Base-by-base conservation (phyloP, 164 flowering plant species). In the Stephania cephalantha region DNA sequence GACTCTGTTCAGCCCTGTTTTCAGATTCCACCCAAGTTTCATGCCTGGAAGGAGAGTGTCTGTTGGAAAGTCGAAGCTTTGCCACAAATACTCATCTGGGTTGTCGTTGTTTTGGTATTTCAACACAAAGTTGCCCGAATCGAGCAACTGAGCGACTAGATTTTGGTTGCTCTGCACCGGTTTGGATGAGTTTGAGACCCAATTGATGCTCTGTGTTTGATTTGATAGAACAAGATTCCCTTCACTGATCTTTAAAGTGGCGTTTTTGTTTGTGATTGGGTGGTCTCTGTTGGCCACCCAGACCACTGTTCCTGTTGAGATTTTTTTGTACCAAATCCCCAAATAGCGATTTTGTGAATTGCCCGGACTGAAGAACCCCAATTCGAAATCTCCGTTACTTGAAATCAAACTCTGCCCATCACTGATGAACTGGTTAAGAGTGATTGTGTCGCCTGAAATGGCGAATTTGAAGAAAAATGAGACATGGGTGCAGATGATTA, bases 1-100 rank as follows among this genome's bases (percentile, higher is more conserved):
- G 25, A 7, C 31, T 53, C 68, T 35, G 8, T 67, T 42, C 4
- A 71, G 22, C 20, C 82, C 80, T 9, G 78, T 77, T 20, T 15
- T 48, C 12, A 72, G 15, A 8, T 80, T 69, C 78, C 73, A 73
- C 6, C 83, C 81, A 4, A 83, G 76, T 68, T 77, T 79, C 84
- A 79, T 77, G 2, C 79, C 81, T 5, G 82, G 82, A 17, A 82
- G 18, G 68, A 78, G 44, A 2, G 83, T 82, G 30, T 82, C 81
- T 3, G 72, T 63, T 10, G 20, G 81, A 6, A 64, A 9, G 42
- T 76, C 80, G 12, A 71, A 70, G 72, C 72, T 70, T 6, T 70
- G 55, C 72, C 72, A 70, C 9, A 46, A 5, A 46, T 70, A 70
- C 25, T 15, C 17, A 25, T 12, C 9, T 3, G 75, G 74, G 71